Evolutionary conservation across 495 filamentous ascomycete genomes (phyloP).

Genomic region (Penicillium daleae): DNA sequence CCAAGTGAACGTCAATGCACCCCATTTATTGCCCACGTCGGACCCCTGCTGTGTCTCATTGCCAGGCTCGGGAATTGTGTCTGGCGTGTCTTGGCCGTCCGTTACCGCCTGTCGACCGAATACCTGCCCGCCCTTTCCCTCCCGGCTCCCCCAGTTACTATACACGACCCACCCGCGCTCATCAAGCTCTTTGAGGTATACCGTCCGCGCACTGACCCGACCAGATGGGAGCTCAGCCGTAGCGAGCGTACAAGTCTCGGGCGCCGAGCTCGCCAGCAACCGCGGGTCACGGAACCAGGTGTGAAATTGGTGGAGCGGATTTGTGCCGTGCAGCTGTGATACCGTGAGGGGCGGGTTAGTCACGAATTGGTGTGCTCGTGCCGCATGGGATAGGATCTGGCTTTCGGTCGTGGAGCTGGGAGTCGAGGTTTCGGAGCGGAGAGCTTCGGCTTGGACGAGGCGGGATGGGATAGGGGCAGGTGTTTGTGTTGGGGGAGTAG

Average conservation of each 20-base stretch:
- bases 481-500: slow-evolving; percentile 57
- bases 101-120: slow-evolving; percentile 33
- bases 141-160: slow-evolving; percentile 79
- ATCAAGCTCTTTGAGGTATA: slow-evolving; percentile 84
- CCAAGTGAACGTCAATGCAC: slow-evolving; percentile 50
- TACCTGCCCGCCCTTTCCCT: slow-evolving; percentile 50
- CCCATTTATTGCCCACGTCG: slow-evolving; percentile 46
- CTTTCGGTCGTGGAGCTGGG: slow-evolving; percentile 42
- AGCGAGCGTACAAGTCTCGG: slow-evolving; percentile 75
- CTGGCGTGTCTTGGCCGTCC: slow-evolving; percentile 10
- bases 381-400: slow-evolving; percentile 43
- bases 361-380: slow-evolving; percentile 52
- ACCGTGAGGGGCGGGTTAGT: slow-evolving; percentile 49
- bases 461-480: slow-evolving; percentile 50
- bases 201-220: slow-evolving; percentile 78
- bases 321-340: slow-evolving; percentile 44
- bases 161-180: slow-evolving; percentile 85
- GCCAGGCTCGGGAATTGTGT: slow-evolving; percentile 36
- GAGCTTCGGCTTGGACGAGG: slow-evolving; percentile 25
- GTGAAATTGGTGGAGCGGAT: slow-evolving; percentile 82
- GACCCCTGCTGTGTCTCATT: slow-evolving; percentile 17
- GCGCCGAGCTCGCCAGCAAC: slow-evolving; percentile 61
- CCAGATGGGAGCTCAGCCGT: slow-evolving; percentile 87
- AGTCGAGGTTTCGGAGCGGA: slow-evolving; percentile 42
- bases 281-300: slow-evolving; percentile 79